phyloP scores from a whole-genome alignment of 2,329 filamentous ascomycete species.

The Pseudopithomyces chartarum region DNA sequence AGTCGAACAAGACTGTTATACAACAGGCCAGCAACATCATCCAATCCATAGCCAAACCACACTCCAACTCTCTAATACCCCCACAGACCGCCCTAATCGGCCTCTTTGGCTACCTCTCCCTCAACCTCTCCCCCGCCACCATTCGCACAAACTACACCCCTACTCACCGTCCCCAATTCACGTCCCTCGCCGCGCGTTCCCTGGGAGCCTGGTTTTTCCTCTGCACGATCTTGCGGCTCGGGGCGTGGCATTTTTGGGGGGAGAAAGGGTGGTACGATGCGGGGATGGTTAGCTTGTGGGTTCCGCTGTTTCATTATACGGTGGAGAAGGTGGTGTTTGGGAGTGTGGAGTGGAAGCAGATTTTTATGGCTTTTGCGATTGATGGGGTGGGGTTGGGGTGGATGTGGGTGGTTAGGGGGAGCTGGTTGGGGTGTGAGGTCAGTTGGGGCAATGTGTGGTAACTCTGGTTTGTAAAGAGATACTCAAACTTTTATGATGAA shows the following conservation, averaged over 20 bases:
- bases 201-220: conserved; percentile 1
- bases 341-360: neutral
- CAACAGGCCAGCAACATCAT: neutral
- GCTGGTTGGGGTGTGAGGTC: neutral
- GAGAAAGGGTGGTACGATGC: conserved; percentile 2
- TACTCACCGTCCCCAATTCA: neutral
- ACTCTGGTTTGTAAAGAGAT: too few relatives aligned
- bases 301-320: neutral
- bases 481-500: too few relatives aligned
- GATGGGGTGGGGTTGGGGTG: neutral
- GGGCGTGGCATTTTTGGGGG: neutral
- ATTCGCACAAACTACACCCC: neutral
- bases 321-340: neutral
- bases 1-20: too few relatives aligned
- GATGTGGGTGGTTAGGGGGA: neutral
- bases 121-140: neutral
- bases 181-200: neutral
- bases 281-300: conserved; percentile 1
- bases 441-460: too few relatives aligned
- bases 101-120: neutral
- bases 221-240: neutral
- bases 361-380: neutral
- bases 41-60: neutral
- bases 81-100: neutral
- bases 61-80: neutral